Evolutionary conservation across 2,329 filamentous ascomycete species (phyloP), one percentile per base, ranked within the genome.

Genomic region (Metarhizium album): DNA sequence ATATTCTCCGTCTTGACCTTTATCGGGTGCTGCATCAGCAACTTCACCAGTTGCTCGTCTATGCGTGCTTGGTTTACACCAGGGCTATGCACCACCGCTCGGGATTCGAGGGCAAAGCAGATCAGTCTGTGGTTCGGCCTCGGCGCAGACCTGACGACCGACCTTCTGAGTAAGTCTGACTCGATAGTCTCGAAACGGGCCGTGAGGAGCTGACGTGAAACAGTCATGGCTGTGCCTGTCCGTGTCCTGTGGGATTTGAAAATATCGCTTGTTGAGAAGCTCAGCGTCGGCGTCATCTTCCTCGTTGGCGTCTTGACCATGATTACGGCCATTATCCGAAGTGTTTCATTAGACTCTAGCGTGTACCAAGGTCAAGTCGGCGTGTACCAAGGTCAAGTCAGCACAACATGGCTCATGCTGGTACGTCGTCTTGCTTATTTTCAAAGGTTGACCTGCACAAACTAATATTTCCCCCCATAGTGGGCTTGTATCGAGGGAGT

Each of bases 41-140:
- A 58, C 46, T 58, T 57, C 42, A 57, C 55, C 14, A 55, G 52
- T 46, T 58, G 56, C 42, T 57, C 55, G 4, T 55, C 55, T 6
- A 52, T 58, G 51, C 43, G 55, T 31, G 56, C 56, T 13, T 58
- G 56, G 56, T 57, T 58, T 40, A 55, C 53, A 1, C 52, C 52
- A 3, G 53, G 55, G 18, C 43, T 50, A 18, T 58, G 56, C 49
- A 33, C 35, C n/a, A 55, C 51, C 3, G 22, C 45, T 3, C 42
- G 55, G 35, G 56, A 58, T 48, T 27, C 52, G 3, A 45, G 48
- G 13, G 56, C 56, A 29, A 58, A 58, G 33, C 40, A 33, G 1
- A 58, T 58, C 23, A 57, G 56, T 40, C 50, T 58, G 23, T 58
- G 56, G 56, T 57, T 58, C 23, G 55, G 56, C 31, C 49, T 58